Evolutionary conservation across 225 moss, liverwort and hornwort genomes (phyloP).

Genomic region (Rhytidiadelphus loreus): DNA sequence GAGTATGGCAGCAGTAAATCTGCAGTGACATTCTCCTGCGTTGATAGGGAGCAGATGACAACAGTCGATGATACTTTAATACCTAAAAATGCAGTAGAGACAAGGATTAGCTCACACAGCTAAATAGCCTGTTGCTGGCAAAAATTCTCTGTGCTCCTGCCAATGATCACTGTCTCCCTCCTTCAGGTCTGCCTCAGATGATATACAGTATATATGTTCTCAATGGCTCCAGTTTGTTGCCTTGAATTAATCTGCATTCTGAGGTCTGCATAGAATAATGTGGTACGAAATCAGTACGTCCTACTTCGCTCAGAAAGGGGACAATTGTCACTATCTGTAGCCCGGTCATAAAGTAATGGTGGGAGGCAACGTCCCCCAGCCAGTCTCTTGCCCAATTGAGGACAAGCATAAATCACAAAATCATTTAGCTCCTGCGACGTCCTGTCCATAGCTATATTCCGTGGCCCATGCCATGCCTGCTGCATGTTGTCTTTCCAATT

Average conservation of each 20-base stretch:
- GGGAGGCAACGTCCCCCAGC: background rate
- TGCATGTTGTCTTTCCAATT: background rate
- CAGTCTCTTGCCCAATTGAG: background rate
- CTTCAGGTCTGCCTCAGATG: background rate
- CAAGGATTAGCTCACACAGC: constrained; percentile 1
- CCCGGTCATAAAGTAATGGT: background rate
- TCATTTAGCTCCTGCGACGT: background rate
- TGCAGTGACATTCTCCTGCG: background rate
- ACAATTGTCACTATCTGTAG: background rate
- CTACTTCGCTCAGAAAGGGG: background rate
- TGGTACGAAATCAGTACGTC: background rate
- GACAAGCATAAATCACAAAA: background rate
- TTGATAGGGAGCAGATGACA: background rate
- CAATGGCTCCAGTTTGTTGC: background rate
- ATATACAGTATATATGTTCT: background rate
- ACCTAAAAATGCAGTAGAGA: background rate
- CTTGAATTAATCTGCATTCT: background rate
- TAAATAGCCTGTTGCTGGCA: background rate
- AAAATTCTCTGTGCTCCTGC: background rate
- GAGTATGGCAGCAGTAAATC: background rate
- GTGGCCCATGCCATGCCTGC: background rate
- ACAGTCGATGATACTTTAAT: background rate
- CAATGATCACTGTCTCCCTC: background rate
- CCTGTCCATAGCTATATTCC: background rate
- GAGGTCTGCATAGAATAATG: background rate